A percentile compares a stretch with the other conserved stretches of the same genome.
Conservation (phyloP, 2,329 filamentous ascomycete species). For the Sporothrix inflata region DNA sequence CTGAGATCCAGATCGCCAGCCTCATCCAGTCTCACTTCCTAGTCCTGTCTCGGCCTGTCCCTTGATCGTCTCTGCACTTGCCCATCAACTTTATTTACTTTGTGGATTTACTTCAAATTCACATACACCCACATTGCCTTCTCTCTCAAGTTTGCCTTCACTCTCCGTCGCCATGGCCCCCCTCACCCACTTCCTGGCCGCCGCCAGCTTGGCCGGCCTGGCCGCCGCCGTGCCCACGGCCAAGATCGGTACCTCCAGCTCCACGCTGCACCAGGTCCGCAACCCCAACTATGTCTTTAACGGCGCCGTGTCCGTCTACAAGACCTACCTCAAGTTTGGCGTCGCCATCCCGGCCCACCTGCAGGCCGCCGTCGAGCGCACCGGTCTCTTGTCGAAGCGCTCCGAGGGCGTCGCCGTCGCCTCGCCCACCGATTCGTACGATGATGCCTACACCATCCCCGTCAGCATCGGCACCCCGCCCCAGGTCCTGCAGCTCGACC, state of each 20-base stretch:
- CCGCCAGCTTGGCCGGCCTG: constrained; percentile 38
- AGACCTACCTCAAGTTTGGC: constrained; percentile 47
- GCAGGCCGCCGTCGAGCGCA: constrained; percentile 39
- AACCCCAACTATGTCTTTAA: constrained; percentile 44
- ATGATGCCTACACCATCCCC: constrained; percentile 45
- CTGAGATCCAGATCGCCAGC: constrained; percentile 20
- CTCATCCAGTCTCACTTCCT: constrained; percentile 1
- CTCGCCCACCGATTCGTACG: constrained; percentile 51
- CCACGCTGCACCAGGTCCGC: constrained; percentile 46
- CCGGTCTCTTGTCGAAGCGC: constrained; percentile 33
- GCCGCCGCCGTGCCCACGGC: constrained; percentile 39
- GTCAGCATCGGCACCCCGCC: constrained; percentile 47
- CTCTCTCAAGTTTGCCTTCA: background rate
- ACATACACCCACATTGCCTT: background rate
- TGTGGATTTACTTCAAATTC: background rate
- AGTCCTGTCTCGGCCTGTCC: background rate
- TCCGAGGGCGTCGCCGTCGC: constrained; percentile 41
- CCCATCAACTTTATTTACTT: constrained; percentile 1
- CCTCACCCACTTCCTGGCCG: constrained; percentile 35
- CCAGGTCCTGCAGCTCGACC: constrained; percentile 39
- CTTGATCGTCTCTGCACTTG: constrained; percentile 17
- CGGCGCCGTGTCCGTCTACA: constrained; percentile 43
- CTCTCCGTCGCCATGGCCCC: constrained; percentile 24
- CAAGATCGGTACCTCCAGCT: constrained; percentile 41
- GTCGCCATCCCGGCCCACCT: constrained; percentile 43